These are phyloP conservation scores for Colletotrichum sp. DNA, from an alignment of 2,329 filamentous ascomycete genomes.

Conservation along the genomic window DNA sequence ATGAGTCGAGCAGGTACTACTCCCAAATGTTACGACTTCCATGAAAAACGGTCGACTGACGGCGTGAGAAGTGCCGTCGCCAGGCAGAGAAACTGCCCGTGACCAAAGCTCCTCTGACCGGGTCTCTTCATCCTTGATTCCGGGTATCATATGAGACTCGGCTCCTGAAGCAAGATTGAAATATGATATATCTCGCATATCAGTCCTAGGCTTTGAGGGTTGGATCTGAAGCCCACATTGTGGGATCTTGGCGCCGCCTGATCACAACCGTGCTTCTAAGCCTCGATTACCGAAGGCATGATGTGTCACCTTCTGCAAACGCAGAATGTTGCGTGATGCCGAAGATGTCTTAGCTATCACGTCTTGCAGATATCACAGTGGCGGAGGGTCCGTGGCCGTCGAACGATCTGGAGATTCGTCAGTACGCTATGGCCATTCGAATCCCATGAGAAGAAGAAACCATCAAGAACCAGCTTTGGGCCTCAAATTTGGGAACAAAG, in stretches of 20 bases:
- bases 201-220: neutral
- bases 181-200: neutral
- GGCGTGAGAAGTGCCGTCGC: neutral
- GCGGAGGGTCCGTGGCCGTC: neutral
- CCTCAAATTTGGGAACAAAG: neutral
- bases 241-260: neutral
- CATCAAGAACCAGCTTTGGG: neutral
- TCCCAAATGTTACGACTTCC: neutral
- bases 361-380: neutral
- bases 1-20: neutral
- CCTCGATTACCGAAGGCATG: neutral
- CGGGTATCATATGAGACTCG: neutral
- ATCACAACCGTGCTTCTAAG: neutral
- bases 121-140: neutral
- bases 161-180: neutral
- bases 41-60: neutral
- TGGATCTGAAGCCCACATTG: neutral
- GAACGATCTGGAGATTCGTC: neutral
- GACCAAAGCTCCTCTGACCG: too few species aligned
- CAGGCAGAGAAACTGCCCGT: neutral
- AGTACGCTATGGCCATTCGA: neutral
- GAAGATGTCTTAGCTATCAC: neutral
- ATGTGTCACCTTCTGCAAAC: neutral
- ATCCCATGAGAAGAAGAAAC: neutral
- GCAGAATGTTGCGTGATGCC: neutral